Evolutionary conservation across 2,329 filamentous ascomycete species (phyloP).

Genomic region (Zymoseptoria crescenta): DNA sequence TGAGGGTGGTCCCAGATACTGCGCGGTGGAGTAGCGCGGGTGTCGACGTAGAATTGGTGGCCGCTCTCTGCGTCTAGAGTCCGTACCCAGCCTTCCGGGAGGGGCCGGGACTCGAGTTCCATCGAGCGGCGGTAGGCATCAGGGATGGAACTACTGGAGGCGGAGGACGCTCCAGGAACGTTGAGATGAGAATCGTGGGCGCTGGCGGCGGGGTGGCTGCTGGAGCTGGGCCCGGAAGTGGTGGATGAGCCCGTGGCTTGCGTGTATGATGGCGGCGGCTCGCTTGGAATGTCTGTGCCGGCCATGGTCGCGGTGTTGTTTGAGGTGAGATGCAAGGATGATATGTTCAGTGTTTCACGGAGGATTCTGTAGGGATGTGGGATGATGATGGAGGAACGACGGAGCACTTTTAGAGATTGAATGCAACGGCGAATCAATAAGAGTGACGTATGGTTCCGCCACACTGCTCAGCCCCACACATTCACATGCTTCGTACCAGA

Average conservation of each 20-base stretch:
- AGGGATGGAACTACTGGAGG: slow-evolving; percentile 41
- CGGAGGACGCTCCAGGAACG: slow-evolving; percentile 16
- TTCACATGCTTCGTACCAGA: not conserved
- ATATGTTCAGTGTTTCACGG: not conserved
- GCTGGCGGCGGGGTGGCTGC: slow-evolving; percentile 4
- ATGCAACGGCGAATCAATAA: too few relatives aligned
- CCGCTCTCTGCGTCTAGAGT: slow-evolving; percentile 46
- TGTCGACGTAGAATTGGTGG: slow-evolving; percentile 59
- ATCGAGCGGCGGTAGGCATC: slow-evolving; percentile 47
- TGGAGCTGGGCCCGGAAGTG: slow-evolving; percentile 6
- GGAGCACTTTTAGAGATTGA: too few relatives aligned
- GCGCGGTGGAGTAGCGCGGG: slow-evolving; percentile 45
- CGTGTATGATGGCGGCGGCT: slow-evolving; percentile 16
- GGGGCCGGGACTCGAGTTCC: slow-evolving; percentile 51
- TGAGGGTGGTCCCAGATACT: slow-evolving; percentile 56
- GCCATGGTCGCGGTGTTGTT: slow-evolving; percentile 1
- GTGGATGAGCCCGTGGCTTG: slow-evolving; percentile 16
- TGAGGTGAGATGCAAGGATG: slow-evolving; percentile 1
- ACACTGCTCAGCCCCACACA: not conserved
- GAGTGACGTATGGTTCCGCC: not conserved
- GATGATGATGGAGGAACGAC: not conserved
- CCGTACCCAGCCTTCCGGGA: slow-evolving; percentile 51
- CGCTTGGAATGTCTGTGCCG: slow-evolving; percentile 11
- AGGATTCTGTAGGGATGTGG: not conserved
- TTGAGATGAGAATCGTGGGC: slow-evolving; percentile 13